A percentile compares a stretch with the other conserved stretches of the same genome.
These are phyloP conservation scores for Fusarium buharicum DNA, from an alignment of 2,329 filamentous ascomycete species.

Conservation along the genomic window DNA sequence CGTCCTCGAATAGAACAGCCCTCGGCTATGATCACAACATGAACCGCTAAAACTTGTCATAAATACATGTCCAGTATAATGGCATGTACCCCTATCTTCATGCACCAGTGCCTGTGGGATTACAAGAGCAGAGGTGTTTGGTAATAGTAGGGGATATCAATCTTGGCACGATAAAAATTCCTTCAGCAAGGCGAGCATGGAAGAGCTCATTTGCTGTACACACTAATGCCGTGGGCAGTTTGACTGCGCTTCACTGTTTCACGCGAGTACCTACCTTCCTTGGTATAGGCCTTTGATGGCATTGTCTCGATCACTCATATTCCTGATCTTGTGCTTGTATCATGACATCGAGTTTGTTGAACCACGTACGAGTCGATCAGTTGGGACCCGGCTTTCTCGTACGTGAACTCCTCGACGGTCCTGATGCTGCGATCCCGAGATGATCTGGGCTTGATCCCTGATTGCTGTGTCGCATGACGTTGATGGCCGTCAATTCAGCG, in stretches of 20 bases:
- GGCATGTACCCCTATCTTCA: conserved; percentile 61
- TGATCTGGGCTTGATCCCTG: not conserved
- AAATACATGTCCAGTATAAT: not conserved
- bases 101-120: conserved; percentile 60
- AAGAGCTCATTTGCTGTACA: conserved; percentile 67
- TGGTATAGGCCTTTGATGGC: not conserved
- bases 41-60: not conserved
- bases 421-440: conserved; percentile 8
- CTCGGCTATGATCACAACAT: not conserved
- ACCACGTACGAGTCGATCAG: conserved; percentile 8
- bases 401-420: conserved; percentile 3
- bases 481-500: conserved; percentile 2
- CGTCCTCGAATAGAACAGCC: not conserved
- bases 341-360: conserved; percentile 5
- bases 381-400: conserved; percentile 5
- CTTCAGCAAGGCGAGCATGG: conserved; percentile 66
- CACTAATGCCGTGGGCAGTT: conserved; percentile 62
- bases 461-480: not conserved
- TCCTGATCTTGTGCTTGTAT: conserved; percentile 23
- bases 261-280: conserved; percentile 25
- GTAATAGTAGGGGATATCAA: conserved; percentile 63
- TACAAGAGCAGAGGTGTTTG: conserved; percentile 62
- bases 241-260: conserved; percentile 35
- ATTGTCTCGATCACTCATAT: conserved; percentile 22
- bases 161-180: conserved; percentile 67